Evolutionary conservation across 75 land plant species (phyloP), one percentile per base, ranked within the genome.

Genomic region (Pinus tabuliformis): DNA sequence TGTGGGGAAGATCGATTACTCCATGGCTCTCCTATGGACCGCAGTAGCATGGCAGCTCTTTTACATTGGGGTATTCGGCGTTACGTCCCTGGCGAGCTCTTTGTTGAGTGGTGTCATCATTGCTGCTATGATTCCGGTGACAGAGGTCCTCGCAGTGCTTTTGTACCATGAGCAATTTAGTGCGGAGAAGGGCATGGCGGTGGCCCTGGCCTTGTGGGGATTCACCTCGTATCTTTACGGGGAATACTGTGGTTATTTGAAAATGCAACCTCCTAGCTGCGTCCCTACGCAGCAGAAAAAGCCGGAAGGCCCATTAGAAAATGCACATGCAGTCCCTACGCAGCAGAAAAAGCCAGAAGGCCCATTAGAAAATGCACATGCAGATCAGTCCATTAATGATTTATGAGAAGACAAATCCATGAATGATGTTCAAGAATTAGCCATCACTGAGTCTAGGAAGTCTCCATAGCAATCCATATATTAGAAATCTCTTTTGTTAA

Each of bases 171-270:
- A 83, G 76, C 72, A 61, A 21, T 83, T 83, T 65, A 57, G 56
- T n/a, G 78, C 65, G 7, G 57, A 28, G 39, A 81, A 81, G 45
- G 76, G 68, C 26, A 66, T 81, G 54, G 83, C 83, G 16, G 56
- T 81, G 62, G 61, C 58, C 2, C 36, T 81, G 20, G 62, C 75
- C 36, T 52, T 81, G 15, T 81, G 83, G 83, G 83, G 83, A 18
- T 81, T 78, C 22, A 56, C 70, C 33, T 81, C 83, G 2, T 74
- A 56, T 58, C 58, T 74, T 3, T 74, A 74, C 36, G 76, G 76
- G n/a, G 76, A 54, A 17, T 45, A 45, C 49, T 45, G 0, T 45
- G 8, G 49, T 1, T 45, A 45, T 8, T 0, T 6, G 8, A 45
- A 45, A 45, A 0, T 45, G 49, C 49, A 8, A 6, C 49, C 6